Evolutionary conservation across 306 rosid genomes (phyloP), one percentile per base, ranked within the genome.

Genomic region (Begonia masoniana): DNA sequence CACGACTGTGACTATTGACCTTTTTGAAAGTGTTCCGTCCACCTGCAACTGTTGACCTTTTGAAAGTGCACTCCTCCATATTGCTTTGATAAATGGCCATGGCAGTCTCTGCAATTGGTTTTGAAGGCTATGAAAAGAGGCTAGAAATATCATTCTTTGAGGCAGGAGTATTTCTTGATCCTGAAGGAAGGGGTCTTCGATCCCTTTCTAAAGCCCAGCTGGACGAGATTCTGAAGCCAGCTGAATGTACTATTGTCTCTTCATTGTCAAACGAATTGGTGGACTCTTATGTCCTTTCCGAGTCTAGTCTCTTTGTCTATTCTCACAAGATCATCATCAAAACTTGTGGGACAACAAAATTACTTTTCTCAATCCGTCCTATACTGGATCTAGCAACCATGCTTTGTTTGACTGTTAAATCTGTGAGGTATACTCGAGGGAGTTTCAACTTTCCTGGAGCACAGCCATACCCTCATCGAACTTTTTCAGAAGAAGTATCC

Each of bases 101-200:
- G 99, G 73, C 86, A 51, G 17, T 67, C 57, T 91, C 99, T 63
- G 79, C 96, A 11, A 91, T 91, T 54, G 99, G 99, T 54, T 91
- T 91, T 10, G 99, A 91, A 74, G 99, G 99, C 24, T 91, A 71
- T 15, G 99, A 91, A 56, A 91, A 91, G 74, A 78, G 99, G 79
- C 94, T 91, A 10, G 99, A 91, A 74, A 82, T 91, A 45, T 59
- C 92, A 0, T 91, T 91, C 64, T 77, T 66, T 3, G 92, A 89
- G 69, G 66, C 63, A 0, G 95, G 83, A 21, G 10, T 82, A 15
- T 78, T 89, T 60, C 66, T 81, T 57, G 94, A 85, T 59, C 94
- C 88, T 1, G 55, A 5, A 10, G 94, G 94, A 56, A 61, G 58
- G 71, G 99, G 96, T 61, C 88, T 91, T 52, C 88, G 92, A 10